phyloP scores from a whole-genome alignment of 805 yeast genomes.

The Pichia sporocuriosa region DNA sequence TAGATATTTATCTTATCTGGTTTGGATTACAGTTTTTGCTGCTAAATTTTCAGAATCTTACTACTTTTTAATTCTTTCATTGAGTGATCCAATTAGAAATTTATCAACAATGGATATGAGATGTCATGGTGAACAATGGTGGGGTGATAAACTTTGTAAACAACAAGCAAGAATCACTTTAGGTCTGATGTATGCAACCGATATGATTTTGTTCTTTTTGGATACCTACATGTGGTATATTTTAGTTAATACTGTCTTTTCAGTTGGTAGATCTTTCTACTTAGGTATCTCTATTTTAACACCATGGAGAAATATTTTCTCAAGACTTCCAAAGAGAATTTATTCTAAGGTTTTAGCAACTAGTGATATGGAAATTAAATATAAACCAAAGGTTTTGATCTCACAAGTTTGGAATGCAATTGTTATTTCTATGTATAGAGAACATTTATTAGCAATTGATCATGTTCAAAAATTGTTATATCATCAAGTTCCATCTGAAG shows the following conservation, averaged over 20 bases:
- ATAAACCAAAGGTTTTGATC: conserved; percentile 95
- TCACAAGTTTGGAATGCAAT: conserved; percentile 99
- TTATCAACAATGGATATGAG: conserved; percentile 82
- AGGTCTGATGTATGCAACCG: conserved; percentile 90
- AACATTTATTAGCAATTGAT: conserved; percentile 94
- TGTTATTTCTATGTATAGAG: conserved; percentile 99
- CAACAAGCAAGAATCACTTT: conserved; percentile 85
- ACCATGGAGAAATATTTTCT: conserved; percentile 98
- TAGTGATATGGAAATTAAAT: conserved; percentile 97
- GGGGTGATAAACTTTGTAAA: conserved; percentile 63
- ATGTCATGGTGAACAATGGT: conserved; percentile 95
- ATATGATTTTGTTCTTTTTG: conserved; percentile 90
- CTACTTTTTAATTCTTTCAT: conserved; percentile 78
- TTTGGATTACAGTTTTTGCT: conserved; percentile 84
- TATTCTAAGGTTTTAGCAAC: conserved; percentile 97
- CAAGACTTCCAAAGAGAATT: conserved; percentile 97
- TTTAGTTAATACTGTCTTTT: conserved; percentile 87
- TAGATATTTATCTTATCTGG: conserved; percentile 91
- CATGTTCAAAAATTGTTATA: conserved; percentile 95
- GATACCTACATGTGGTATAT: conserved; percentile 99
- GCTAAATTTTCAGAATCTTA: conserved; percentile 91
- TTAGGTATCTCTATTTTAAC: conserved; percentile 98
- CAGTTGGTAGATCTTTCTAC: conserved; percentile 96
- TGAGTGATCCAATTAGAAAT: conserved; percentile 92
- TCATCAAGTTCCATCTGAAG: conserved; percentile 97